Evolutionary conservation across 2,329 filamentous ascomycete genomes (phyloP).

Genomic region (Pezicula neosporulosa): DNA sequence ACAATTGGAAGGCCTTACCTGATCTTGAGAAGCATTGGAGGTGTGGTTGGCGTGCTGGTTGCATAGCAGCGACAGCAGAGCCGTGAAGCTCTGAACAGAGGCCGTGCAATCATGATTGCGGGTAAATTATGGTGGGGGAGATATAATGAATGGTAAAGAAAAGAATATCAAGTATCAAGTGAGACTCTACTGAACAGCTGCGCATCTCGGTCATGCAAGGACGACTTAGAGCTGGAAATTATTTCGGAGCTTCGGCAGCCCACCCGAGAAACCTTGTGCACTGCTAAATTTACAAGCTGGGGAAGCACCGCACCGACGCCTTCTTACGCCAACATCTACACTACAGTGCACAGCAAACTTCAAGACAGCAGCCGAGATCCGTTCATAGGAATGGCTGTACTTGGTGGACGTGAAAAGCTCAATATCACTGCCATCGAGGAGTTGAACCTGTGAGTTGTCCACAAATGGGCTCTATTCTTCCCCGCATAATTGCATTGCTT

Average conservation of each 20-base stretch:
- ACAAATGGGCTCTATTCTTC: too few species aligned
- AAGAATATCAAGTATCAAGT: background rate
- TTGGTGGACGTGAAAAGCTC: too few species aligned
- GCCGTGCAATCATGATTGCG: conserved; percentile 15
- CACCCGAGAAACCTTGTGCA: background rate
- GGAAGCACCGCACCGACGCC: background rate
- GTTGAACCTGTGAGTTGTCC: too few species aligned
- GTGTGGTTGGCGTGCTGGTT: conserved; percentile 20
- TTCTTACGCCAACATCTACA: too few species aligned
- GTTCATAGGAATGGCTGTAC: too few species aligned
- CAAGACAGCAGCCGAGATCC: too few species aligned
- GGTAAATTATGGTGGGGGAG: background rate
- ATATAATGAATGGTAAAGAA: too few species aligned
- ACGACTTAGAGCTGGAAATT: background rate
- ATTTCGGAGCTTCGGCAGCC: background rate
- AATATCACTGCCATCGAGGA: too few species aligned
- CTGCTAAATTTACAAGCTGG: background rate
- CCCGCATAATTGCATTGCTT: too few species aligned
- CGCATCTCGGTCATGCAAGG: background rate
- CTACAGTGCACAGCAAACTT: too few species aligned
- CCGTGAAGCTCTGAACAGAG: conserved; percentile 17
- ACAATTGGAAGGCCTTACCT: conserved; percentile 19
- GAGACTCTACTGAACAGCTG: background rate
- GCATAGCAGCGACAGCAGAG: conserved; percentile 23
- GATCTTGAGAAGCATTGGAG: conserved; percentile 32